Evolutionary conservation across 805 yeast genomes (phyloP).

Genomic region (Groenewaldozyma salmanticensis): DNA sequence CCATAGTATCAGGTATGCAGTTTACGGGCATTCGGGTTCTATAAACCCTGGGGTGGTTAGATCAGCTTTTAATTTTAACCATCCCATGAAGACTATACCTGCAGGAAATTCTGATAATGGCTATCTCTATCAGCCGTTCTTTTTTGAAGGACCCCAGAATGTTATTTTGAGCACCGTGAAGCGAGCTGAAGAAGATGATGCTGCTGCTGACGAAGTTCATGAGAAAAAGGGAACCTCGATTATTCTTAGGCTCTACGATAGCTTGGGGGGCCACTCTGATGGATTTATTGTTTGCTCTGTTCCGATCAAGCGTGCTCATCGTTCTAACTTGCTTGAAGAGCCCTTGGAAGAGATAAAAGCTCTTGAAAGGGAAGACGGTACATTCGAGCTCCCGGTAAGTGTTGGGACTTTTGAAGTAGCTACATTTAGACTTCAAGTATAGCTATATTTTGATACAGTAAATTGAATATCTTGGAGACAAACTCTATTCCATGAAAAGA

Average conservation of each 20-base stretch:
- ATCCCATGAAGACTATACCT: conserved; percentile 17
- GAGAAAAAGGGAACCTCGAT: conserved; percentile 37
- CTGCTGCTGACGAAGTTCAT: conserved; percentile 30
- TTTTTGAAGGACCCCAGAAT: conserved; percentile 41
- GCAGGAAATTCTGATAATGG: conserved; percentile 8
- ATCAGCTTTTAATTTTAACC: conserved; percentile 62
- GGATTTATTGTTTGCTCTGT: conserved; percentile 46
- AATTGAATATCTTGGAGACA: too few relatives aligned
- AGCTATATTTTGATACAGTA: neutral
- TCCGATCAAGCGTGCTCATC: conserved; percentile 42
- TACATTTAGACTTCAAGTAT: conserved; percentile 38
- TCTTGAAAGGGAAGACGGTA: conserved; percentile 8
- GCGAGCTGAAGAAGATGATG: conserved; percentile 72
- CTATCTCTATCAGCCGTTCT: conserved; percentile 13
- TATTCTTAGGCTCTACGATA: conserved; percentile 68
- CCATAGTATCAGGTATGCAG: conserved; percentile 62
- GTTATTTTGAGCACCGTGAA: conserved; percentile 67
- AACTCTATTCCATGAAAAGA: too few relatives aligned
- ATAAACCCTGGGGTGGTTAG: conserved; percentile 50
- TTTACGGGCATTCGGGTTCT: conserved; percentile 58
- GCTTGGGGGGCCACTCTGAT: conserved; percentile 66
- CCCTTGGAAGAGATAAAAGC: conserved; percentile 14
- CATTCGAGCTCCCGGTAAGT: conserved; percentile 29
- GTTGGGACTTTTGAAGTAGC: conserved; percentile 75
- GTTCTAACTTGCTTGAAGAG: conserved; percentile 24